A percentile compares a stretch with the other conserved stretches of the same genome.
phyloP scores from a whole-genome alignment of 2,329 filamentous ascomycete species.

The Cercospora sp. region DNA sequence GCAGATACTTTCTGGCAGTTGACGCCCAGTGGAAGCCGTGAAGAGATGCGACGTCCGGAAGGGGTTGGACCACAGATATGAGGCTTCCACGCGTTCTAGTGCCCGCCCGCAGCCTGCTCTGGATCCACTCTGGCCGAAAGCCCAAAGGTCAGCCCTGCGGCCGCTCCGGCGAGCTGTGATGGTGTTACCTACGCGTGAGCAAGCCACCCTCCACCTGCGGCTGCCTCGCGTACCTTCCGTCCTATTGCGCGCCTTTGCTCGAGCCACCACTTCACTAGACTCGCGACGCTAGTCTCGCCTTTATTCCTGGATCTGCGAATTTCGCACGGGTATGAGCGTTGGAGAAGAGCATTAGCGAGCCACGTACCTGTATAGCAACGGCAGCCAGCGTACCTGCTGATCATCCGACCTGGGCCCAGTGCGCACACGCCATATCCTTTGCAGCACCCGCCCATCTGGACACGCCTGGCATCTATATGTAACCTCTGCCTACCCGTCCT shows the following conservation, averaged over 20 bases:
- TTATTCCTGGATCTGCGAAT: background rate
- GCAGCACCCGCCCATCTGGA: background rate
- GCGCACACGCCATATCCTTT: background rate
- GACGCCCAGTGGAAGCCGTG: background rate
- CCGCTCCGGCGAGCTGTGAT: background rate
- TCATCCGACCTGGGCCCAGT: background rate
- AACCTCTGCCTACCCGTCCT: background rate
- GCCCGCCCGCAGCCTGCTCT: background rate
- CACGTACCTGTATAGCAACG: conserved; percentile 1
- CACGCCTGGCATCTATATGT: background rate
- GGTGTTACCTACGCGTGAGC: background rate
- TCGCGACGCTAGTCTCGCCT: conserved; percentile 5
- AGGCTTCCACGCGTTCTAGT: conserved; percentile 1
- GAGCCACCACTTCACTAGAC: background rate
- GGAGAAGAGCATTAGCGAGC: background rate
- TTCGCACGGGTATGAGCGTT: conserved; percentile 8
- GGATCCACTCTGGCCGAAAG: background rate
- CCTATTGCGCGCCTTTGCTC: background rate
- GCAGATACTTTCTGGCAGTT: background rate
- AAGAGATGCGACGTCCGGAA: background rate
- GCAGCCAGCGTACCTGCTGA: background rate
- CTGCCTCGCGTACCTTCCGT: background rate
- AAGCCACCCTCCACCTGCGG: conserved; percentile 10
- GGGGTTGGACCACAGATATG: background rate
- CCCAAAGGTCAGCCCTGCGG: conserved; percentile 10